Conservation (phyloP, 2,329 filamentous ascomycete genomes). For the Zarea fungicola region DNA sequence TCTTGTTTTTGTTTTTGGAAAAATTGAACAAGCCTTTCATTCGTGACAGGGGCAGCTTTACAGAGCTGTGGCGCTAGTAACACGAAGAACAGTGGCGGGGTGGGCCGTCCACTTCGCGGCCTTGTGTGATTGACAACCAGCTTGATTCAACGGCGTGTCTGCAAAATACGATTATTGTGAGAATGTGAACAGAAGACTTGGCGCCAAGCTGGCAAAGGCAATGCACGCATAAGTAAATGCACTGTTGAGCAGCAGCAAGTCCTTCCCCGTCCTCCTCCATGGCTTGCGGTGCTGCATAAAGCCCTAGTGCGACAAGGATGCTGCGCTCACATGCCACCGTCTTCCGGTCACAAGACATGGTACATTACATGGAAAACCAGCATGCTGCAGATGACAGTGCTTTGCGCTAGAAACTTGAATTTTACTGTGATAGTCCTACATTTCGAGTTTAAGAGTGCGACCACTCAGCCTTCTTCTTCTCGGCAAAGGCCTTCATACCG, state of each 20-base stretch:
- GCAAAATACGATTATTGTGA: background rate
- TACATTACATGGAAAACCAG: background rate
- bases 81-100: conserved; percentile 4
- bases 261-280: background rate
- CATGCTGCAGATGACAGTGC: conserved; percentile 3
- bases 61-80: background rate
- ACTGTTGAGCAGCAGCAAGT: background rate
- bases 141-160: conserved; percentile 1
- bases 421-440: conserved; percentile 5
- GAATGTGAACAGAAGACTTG: conserved; percentile 4
- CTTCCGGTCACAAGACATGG: conserved; percentile 1
- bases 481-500: conserved; percentile 90
- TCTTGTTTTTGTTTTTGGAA: background rate
- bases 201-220: background rate
- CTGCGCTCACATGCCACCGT: conserved; percentile 11
- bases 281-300: background rate
- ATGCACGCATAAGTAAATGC: background rate
- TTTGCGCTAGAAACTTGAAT: background rate
- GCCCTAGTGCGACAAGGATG: background rate
- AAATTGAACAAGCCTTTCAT: background rate
- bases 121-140: background rate
- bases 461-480: conserved; percentile 94
- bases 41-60: background rate
- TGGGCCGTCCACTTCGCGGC: conserved; percentile 3
- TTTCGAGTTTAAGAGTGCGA: conserved; percentile 57